Evolutionary conservation across 2,329 filamentous ascomycete species (phyloP), one percentile per base, ranked within the genome.

Genomic region (Calonectria fujianensis): DNA sequence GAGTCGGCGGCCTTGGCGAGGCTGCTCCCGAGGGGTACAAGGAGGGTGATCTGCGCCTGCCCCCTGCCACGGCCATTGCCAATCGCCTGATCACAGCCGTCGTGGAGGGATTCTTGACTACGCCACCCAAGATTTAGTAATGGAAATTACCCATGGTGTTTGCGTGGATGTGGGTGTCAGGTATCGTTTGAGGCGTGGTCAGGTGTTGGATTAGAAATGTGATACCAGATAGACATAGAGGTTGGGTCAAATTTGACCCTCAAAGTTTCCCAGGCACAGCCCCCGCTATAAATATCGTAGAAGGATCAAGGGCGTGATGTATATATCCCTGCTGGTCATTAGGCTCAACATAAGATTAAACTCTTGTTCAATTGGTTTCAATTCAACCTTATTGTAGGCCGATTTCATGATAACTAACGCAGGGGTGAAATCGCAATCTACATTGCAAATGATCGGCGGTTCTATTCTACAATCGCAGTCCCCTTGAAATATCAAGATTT

Each of bases 41-140:
- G 82, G 92, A 96, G 83, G 96, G 95, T 0, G 91, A 89, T 4
- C 84, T 99, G 86, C 91, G 95, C 71, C 85, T 99, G 82, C 97
- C 97, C 59, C 95, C 96, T 2, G 87, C 89, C 73, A 98, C 96
- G 45, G 96, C 97, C 1, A 98, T 99, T 89, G 97, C 97, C 20
- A 94, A 98, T 84, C 94, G 96, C 83, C 86, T 98, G 82, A 92
- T 99, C 80, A 90, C 88, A 68, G 95, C 96, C 1, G 95, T 98
- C 18, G 91, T 93, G 0, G 91, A 93, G 66, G 95, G 95, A 0
- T 97, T 94, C 83, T 86, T 94, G 74, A 89, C 88, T 14, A 88
- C 87, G 2, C 85, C 77, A 5, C 80, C 89, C 74, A 93, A 91
- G 84, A 90, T 90, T 13, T 91, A 80, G 72, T 51, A 37, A 64